Evolutionary conservation across 1,284 basidiomycete genomes (phyloP).

Genomic region (Leccinum brunneo-olivaceum): DNA sequence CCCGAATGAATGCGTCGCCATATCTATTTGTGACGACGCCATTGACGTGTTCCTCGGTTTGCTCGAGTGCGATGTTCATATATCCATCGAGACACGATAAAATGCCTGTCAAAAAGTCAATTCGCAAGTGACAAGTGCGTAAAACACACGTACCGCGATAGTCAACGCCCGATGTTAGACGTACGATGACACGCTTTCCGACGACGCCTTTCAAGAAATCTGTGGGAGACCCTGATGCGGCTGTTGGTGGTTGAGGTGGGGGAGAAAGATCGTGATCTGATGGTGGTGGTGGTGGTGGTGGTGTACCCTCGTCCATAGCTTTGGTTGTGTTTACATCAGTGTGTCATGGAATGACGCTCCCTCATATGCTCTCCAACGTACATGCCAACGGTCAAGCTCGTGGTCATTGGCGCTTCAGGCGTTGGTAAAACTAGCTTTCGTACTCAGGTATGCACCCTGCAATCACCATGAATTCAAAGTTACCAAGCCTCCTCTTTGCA

Average conservation of each 20-base stretch:
- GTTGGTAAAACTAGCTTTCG: constrained; percentile 73
- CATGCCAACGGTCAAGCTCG: constrained; percentile 69
- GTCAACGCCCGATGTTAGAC: constrained; percentile 93
- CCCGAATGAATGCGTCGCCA: constrained; percentile 92
- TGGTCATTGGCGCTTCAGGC: constrained; percentile 70
- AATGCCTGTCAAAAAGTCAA: constrained; percentile 54
- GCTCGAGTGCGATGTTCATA: constrained; percentile 98
- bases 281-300: constrained; percentile 29
- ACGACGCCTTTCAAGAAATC: constrained; percentile 93
- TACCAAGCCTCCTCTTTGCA: constrained; percentile 23
- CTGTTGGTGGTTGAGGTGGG: constrained; percentile 43
- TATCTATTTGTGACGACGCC: constrained; percentile 83
- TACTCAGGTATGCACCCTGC: constrained; percentile 46
- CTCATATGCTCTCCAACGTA: constrained; percentile 5
- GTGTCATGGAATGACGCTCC: constrained; percentile 21
- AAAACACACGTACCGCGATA: constrained; percentile 69
- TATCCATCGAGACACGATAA: constrained; percentile 97
- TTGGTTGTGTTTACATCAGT: constrained; percentile 22
- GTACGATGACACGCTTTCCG: constrained; percentile 90
- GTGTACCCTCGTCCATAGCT: constrained; percentile 24
- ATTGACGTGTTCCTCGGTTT: constrained; percentile 92
- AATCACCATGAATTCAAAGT: background rate
- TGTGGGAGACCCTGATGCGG: constrained; percentile 69
- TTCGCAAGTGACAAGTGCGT: background rate
- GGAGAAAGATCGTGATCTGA: constrained; percentile 31